Evolutionary conservation across 352 stramenopile genomes (phyloP), one percentile per base, ranked within the genome.

Genomic region (Phytophthora meadii): DNA sequence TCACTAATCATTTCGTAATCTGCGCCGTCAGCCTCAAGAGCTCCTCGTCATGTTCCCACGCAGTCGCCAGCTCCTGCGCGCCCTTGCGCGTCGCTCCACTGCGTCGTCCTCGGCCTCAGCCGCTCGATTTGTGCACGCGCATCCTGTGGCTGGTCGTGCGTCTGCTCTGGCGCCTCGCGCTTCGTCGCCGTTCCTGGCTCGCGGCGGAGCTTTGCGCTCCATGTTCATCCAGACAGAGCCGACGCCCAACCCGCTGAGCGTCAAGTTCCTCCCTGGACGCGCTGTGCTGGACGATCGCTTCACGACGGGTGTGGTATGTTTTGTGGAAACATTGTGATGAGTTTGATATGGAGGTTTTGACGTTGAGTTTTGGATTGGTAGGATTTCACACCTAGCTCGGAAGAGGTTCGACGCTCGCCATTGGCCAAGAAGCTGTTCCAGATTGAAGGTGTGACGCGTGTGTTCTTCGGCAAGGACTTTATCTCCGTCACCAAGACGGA

Each of bases 141-240:
- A 47, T 19, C 25, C 64, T 25, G 28, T 62, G 10, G 49, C 40
- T n/a, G 37, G 46, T 2, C 27, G 22, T 17, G 42, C 25, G 15
- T n/a, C 34, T 2, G 30, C 47, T 1, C 12, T 37, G 6, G 32
- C 46, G 48, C 30, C 49, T 10, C 54, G 44, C 48, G 17, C 45
- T 5, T 2, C 10, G 32, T 81, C 72, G 50, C 68, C 73, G 12
- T 81, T 81, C 48, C 22, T 64, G 37, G 61, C 46, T 45, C 61
- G 54, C 50, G 24, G 56, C 6, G 85, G 85, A 60, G 69, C 92
- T 34, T 36, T 83, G 63, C 72, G 94, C 77, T 77, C 94, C 64
- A 95, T 99, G 69, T 99, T 99, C 82, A 99, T 99, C 74, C 94
- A 99, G 84, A 99, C 97, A 37, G 96, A 98, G 72, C 74, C 90